Conservation (phyloP, 2,329 filamentous ascomycete genomes). For the Ophiostoma sp. region DNA sequence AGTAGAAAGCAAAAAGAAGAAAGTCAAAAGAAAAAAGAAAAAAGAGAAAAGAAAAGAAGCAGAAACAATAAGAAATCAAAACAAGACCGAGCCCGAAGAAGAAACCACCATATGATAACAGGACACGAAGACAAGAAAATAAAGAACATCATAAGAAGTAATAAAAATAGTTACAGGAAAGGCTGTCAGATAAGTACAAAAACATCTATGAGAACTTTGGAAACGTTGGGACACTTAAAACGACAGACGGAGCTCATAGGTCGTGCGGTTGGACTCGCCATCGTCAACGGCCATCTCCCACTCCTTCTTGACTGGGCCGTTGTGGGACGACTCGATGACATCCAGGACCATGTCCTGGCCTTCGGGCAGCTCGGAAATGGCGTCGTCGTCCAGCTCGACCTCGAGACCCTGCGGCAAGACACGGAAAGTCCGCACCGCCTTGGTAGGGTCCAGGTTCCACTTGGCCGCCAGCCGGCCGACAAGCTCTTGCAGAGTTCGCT, state of each 20-base stretch:
- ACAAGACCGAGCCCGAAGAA: background rate
- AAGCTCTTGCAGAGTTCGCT: constrained; percentile 70
- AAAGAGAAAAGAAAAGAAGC: background rate
- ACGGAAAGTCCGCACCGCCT: constrained; percentile 65
- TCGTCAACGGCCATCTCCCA: constrained; percentile 58
- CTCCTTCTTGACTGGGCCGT: constrained; percentile 43
- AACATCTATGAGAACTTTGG: background rate
- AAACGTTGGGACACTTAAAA: constrained; percentile 35
- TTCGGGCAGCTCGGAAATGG: constrained; percentile 75
- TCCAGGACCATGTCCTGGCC: constrained; percentile 87
- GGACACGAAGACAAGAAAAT: background rate
- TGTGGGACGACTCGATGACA: constrained; percentile 43
- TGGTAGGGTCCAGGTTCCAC: constrained; percentile 69
- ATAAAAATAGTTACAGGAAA: background rate
- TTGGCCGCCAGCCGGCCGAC: constrained; percentile 68
- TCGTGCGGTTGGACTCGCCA: constrained; percentile 32
- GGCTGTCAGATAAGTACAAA: background rate
- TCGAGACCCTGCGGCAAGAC: constrained; percentile 69
- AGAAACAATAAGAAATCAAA: background rate
- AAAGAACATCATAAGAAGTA: background rate
- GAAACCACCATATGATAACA: constrained; percentile 2
- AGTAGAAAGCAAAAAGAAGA: background rate
- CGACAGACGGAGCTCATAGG: constrained; percentile 43
- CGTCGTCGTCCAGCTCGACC: constrained; percentile 85
- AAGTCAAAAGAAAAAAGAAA: background rate